phyloP scores from a whole-genome alignment of 1,284 basidiomycete genomes.

The Afroboletus lepidellus region DNA sequence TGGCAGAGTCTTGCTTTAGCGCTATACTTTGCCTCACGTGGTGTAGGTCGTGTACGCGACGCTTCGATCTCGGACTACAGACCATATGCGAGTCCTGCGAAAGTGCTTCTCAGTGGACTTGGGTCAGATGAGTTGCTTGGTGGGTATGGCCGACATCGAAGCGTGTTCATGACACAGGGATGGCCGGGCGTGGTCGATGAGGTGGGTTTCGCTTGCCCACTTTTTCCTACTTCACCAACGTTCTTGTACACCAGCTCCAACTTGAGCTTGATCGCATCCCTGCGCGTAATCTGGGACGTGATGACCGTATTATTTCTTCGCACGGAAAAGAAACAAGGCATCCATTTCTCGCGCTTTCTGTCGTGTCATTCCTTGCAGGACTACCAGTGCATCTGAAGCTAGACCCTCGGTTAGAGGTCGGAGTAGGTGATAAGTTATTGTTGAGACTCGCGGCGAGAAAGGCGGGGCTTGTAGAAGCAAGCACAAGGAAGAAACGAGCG shows the following conservation, averaged over 20 bases:
- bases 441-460: slow-evolving; percentile 68
- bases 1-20: slow-evolving; percentile 85
- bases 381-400: slow-evolving; percentile 81
- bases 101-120: slow-evolving; percentile 87
- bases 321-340: slow-evolving; percentile 90
- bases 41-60: slow-evolving; percentile 57
- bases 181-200: slow-evolving; percentile 81
- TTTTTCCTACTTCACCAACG: background rate
- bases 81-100: slow-evolving; percentile 72
- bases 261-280: slow-evolving; percentile 92
- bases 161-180: slow-evolving; percentile 64
- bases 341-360: slow-evolving; percentile 81
- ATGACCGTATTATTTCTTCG: slow-evolving; percentile 88
- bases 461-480: slow-evolving; percentile 69
- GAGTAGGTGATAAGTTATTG: slow-evolving; percentile 86
- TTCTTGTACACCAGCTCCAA: slow-evolving; percentile 62
- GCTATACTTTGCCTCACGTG: slow-evolving; percentile 89
- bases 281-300: slow-evolving; percentile 86
- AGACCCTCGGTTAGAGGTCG: slow-evolving; percentile 67
- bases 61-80: slow-evolving; percentile 29
- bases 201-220: slow-evolving; percentile 40
- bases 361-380: slow-evolving; percentile 71
- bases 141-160: slow-evolving; percentile 89
- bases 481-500: slow-evolving; percentile 80
- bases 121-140: slow-evolving; percentile 96